Base-by-base conservation (phyloP, 306 rosid genomes). In the Pterocarpus santalinus region DNA sequence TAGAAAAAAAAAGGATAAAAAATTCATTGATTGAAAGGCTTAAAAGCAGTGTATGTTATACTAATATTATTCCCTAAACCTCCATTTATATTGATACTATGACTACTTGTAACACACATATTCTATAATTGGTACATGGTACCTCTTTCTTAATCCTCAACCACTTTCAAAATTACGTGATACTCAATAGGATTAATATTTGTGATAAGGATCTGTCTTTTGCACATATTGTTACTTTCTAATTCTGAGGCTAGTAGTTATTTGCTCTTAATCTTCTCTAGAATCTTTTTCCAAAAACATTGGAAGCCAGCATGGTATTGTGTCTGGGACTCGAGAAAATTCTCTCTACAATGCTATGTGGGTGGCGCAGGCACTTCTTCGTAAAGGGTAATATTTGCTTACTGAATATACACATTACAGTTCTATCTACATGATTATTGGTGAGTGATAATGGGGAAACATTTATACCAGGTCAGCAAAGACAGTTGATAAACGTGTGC, bases 291-390 rank as follows among this genome's bases (percentile, higher is more conserved):
- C 79, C 11, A 88, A 87, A 74, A 85, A 83, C 78, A 90, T 95
- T 80, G 99, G 99, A 80, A 95, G 97, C 81, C 91, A 91, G 63
- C 67, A 86, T 76, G 97, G 97, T 34, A 85, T 93, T 80, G 76
- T 87, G 69, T 86, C 97, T 17, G 97, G 92, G 14, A 90, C 86
- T 76, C 91, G 89, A 76, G 97, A 95, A 75, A 93, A 93, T 88
- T 88, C 97, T 68, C 97, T 95, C 58, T 91, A 91, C 82, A 95
- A 93, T 86, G 95, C 96, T 73, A 85, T 95, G 22, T 95, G 99
- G 99, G 97, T 76, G 70, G 97, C 99, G 1, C 99, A 95, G 80
- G 94, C 92, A 49, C 92, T 95, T 75, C 87, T 95, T 87, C 97
- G 97, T 15, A 92, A 92, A 88, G 97, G 98, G 98, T 94, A 88